Evolutionary conservation across 305 asterid genomes (phyloP), one percentile per base, ranked within the genome.

Genomic region (Plantago lanceolata): DNA sequence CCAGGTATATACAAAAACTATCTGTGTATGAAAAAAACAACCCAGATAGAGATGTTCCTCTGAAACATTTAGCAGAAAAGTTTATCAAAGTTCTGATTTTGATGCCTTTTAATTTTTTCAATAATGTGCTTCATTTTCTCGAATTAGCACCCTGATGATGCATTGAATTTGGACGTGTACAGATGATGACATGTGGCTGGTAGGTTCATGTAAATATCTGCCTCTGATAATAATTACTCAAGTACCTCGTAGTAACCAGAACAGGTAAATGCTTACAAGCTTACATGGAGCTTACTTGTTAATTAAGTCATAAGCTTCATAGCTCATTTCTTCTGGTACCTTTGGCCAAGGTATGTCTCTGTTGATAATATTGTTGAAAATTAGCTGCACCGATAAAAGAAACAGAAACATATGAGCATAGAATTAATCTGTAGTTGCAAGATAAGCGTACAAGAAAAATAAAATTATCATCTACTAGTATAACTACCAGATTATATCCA

Each of bases 331-430:
- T 47, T 88, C 96, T 20, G 95, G 96, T 73, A 86, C 63, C 81
- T 75, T 90, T 61, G 96, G 99, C 99, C 99, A 86, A 57, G 93
- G 88, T 71, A 94, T 85, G 81, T 86, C 88, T 77, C 96, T 79
- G 73, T 94, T 86, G 75, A 94, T 81, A 74, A 94, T 88, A 77
- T 94, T 90, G 84, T 83, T 79, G 80, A 94, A 94, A 68, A 90
- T 85, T 78, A 83, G 83, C 97, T 94, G 95, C 90, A 83, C 69
- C 74, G 61, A 49, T 78, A 31, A 57, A 59, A 67, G 72, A 66
- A 48, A 68, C 62, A n/a, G n/a, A n/a, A n/a, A n/a, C n/a, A 54
- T 40, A 64, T 81, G 63, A 76, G 48, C 61, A 75, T 66, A 51
- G 68, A 59, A 45, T 24, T 59, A 45, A 70, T 67, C 61, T 19